These are phyloP conservation scores for Yamadazyma insecticola DNA, from an alignment of 805 yeast species.

Conservation along the genomic window DNA sequence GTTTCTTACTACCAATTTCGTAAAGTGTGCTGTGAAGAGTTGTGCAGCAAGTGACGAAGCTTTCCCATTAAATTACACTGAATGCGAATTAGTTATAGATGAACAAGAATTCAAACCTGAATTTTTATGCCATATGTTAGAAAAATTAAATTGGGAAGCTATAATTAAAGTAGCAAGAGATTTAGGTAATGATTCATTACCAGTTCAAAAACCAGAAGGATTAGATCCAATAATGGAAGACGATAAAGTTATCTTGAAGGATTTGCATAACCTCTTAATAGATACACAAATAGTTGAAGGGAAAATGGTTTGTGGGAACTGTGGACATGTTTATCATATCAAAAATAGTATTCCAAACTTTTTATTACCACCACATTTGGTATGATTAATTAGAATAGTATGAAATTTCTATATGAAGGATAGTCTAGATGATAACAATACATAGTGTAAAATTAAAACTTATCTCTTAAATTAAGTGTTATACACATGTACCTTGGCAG, in stretches of 20 bases:
- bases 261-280: slow-evolving; percentile 70
- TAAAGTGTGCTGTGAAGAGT: slow-evolving; percentile 81
- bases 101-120: slow-evolving; percentile 81
- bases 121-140: slow-evolving; percentile 70
- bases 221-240: slow-evolving; percentile 52
- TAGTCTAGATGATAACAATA: no score
- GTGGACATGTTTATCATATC: slow-evolving; percentile 83
- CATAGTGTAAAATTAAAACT: no score
- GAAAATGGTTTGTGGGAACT: slow-evolving; percentile 79
- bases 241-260: slow-evolving; percentile 54
- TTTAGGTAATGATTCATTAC: slow-evolving; percentile 53
- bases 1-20: slow-evolving; percentile 92
- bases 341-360: slow-evolving; percentile 94
- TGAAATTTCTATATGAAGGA: no score
- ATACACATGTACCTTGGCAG: no score
- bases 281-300: slow-evolving; percentile 90
- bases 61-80: slow-evolving; percentile 71
- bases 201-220: slow-evolving; percentile 59
- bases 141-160: slow-evolving; percentile 87
- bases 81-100: slow-evolving; percentile 69
- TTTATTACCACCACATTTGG: slow-evolving; percentile 85
- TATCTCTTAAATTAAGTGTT: no score
- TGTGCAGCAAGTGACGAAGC: slow-evolving; percentile 73
- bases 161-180: slow-evolving; percentile 72
- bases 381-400: no score